Base-by-base conservation (phyloP, 352 stramenopile species). In the Pythium phragmiticola region DNA sequence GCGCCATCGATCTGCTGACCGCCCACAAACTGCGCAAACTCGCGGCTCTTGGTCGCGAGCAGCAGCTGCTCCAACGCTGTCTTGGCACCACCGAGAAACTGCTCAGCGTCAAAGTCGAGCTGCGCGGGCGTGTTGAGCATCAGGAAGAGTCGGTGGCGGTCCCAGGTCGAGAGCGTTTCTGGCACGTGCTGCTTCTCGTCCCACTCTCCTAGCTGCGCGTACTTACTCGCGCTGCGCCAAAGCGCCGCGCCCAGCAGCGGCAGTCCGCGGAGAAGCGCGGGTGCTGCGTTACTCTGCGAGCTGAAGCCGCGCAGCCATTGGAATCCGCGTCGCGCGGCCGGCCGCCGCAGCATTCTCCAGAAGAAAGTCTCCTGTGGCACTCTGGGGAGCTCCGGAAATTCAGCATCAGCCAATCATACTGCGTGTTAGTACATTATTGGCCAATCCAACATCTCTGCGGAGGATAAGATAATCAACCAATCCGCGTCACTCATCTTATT, bases 121-220 rank as follows among this genome's bases (percentile, higher is more conserved):
- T 30, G 63, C 42, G 48, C 56, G 0, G 63, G 63, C 28, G 63
- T 65, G 47, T 70, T 41, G 11, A 70, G 28, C 2, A 65, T 30
- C 28, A 70, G 16, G 28, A 70, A 70, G 19, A 70, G 56, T 6
- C 51, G 55, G n/a, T 65, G 63, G 19, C 63, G 63, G 8, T 65
- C 63, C 56, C 48, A 65, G 30, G 49, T 12, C 19, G 63, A 70
- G 3, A 69, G 54, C 47, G 54, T 49, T 41, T 56, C 43, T 14
- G 63, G 34, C 17, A 70, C 7, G 28, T 65, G 48, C 49, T 65
- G 55, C 36, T 65, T 47, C 6, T 58, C 56, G 14, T 65, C 41
- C 63, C 63, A 70, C 2, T 26, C 42, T 26, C 59, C 63, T 11
- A 70, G 28, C 42, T 8, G 7, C 11, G 28, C 2, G 34, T 70